Evolutionary conservation across 345 rosid species (phyloP), one percentile per base, ranked within the genome.

Genomic region (Limnanthes douglasii): DNA sequence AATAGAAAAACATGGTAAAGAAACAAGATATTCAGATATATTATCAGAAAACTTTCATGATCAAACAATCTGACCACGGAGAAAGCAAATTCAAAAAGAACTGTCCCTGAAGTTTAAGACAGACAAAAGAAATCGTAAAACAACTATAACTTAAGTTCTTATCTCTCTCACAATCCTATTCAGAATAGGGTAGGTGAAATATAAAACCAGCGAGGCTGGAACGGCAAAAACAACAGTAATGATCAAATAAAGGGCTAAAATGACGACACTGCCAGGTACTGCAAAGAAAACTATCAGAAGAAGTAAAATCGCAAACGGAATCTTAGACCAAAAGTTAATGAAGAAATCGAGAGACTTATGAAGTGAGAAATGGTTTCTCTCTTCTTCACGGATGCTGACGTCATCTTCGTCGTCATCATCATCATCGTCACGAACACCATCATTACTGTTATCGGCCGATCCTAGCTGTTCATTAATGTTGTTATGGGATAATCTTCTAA

Each of bases 151-250:
- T 56, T 48, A 70, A 10, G 67, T 60, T 41, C 67, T n/a, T 30
- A 88, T 78, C 66, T 76, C 86, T 54, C 68, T 67, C 20, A 67
- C 65, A 60, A 77, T 46, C 73, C 73, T 69, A 50, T 69, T 73
- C 58, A 73, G 50, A 51, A 57, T 62, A 39, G 82, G 78, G 20
- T 52, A 69, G 24, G 75, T 62, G 34, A 70, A 67, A 68, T 69
- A 77, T 24, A 73, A 50, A 18, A 77, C 63, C 53, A 65, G 24
- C 38, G 59, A 57, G 15, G 82, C 57, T 3, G 88, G 82, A 34
- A 70, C 19, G 16, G 75, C 88, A 12, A 77, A 65, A 41, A 69
- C 37, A 24, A 73, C 9, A 1, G 78, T 77, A 41, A 73, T 47
- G 37, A 77, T 56, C 36, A 69, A 53, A 64, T 67, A 73, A 26